Evolutionary conservation across 805 yeast species (phyloP).

Genomic region (Hanseniaspora nectarophila): DNA sequence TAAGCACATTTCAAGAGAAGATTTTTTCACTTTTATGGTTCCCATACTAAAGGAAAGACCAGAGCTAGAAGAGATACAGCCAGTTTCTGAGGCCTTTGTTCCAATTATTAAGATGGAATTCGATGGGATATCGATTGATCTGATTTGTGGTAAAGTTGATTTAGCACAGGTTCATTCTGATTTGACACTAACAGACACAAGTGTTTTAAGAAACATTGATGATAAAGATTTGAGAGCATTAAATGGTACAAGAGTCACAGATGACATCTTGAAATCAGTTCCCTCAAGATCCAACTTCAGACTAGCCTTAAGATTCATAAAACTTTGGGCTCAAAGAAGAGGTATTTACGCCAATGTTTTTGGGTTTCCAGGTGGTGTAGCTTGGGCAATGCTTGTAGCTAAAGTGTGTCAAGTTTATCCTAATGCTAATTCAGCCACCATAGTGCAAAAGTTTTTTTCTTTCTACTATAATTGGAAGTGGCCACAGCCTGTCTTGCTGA

Average conservation of each 20-base stretch:
- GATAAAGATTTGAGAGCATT: conserved; percentile 81
- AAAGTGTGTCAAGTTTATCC: conserved; percentile 94
- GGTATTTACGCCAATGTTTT: conserved; percentile 89
- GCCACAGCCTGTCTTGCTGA: conserved; percentile 94
- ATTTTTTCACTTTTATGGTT: conserved; percentile 75
- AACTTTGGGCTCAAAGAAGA: conserved; percentile 91
- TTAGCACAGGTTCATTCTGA: conserved; percentile 70
- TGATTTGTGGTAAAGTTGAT: conserved; percentile 73
- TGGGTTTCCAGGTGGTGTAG: conserved; percentile 99
- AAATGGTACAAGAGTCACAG: conserved; percentile 95
- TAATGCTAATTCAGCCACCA: conserved; percentile 84
- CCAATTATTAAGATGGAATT: conserved; percentile 87
- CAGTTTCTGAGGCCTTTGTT: conserved; percentile 96
- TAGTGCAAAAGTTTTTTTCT: conserved; percentile 78
- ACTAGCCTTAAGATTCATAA: conserved; percentile 82
- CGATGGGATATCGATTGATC: conserved; percentile 84
- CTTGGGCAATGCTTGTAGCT: conserved; percentile 99
- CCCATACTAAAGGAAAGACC: conserved; percentile 55
- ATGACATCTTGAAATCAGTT: conserved; percentile 76
- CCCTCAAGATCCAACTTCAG: conserved; percentile 90
- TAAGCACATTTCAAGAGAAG: conserved; percentile 81
- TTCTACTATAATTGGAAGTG: conserved; percentile 86
- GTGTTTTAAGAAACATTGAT: conserved; percentile 72
- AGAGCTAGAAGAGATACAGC: conserved; percentile 79
- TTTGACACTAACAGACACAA: conserved; percentile 71